phyloP scores from a whole-genome alignment of 2,329 filamentous ascomycete genomes.

The Cladosporium sp. region DNA sequence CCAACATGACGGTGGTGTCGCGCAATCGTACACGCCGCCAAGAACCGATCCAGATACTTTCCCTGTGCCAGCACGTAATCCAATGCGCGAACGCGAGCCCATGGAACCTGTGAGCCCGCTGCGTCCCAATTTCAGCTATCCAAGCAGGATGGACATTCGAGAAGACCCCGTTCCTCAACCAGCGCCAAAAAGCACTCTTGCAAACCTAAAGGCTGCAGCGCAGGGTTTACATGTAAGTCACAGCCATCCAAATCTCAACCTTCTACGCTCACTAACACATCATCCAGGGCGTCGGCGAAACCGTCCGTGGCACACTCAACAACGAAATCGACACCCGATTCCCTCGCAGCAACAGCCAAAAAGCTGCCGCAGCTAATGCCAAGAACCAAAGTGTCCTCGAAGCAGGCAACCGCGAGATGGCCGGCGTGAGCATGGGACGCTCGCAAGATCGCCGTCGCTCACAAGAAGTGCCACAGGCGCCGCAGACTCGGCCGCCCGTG shows the following conservation, averaged over 20 bases:
- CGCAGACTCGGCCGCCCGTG: neutral
- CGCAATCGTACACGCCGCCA: neutral
- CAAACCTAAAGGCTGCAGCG: slow-evolving; percentile 34
- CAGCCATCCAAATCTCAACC: neutral
- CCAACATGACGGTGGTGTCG: neutral
- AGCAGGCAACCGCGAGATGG: slow-evolving; percentile 30
- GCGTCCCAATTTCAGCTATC: slow-evolving; percentile 21
- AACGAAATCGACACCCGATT: slow-evolving; percentile 34
- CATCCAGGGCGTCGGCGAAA: slow-evolving; percentile 36
- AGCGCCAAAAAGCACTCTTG: slow-evolving; percentile 17
- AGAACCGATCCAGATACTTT: neutral
- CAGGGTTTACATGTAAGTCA: slow-evolving; percentile 34
- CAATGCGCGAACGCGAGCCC: slow-evolving; percentile 16
- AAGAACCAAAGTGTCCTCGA: slow-evolving; percentile 33
- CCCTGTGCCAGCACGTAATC: slow-evolving; percentile 14
- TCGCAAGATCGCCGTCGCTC: neutral
- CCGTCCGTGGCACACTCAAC: slow-evolving; percentile 35
- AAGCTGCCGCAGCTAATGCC: slow-evolving; percentile 28
- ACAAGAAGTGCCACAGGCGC: neutral
- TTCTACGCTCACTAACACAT: neutral
- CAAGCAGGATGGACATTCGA: slow-evolving; percentile 16
- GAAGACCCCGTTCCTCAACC: slow-evolving; percentile 9
- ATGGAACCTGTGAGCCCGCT: slow-evolving; percentile 16
- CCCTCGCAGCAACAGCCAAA: slow-evolving; percentile 31
- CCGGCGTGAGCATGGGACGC: neutral